Evolutionary conservation across 495 filamentous ascomycete genomes (phyloP), one percentile per base, ranked within the genome.

Genomic region (Penicillium manginii): DNA sequence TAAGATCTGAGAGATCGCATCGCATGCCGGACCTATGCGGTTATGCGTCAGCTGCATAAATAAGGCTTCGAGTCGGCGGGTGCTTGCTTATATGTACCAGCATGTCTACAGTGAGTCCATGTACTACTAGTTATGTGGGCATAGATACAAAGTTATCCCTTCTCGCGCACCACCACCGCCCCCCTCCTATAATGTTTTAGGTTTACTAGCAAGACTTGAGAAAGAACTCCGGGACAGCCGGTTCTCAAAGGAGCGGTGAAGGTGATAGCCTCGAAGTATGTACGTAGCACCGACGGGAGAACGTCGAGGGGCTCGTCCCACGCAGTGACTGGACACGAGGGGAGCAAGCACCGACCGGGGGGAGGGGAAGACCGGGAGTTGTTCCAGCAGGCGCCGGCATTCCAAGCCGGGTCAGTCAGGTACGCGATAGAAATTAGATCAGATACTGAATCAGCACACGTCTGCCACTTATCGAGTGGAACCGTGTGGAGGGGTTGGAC

Each of bases 161-260:
- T 17, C 15, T 6, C 22, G 22, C 15, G 10, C 45, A 22, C 26
- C 15, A 37, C 14, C 14, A 37, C 21, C 45, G 18, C 19, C 31
- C 29, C 39, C 29, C 26, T 29, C 12, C 26, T 42, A 31, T 23
- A 53, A 21, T 2, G 18, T 17, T n/a, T 21, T 15, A 33, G 23
- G 21, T 42, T 26, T 12, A 14, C 18, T 37, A 23, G 19, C 21
- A 26, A 49, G 17, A 12, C 43, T 55, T 10, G 53, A 55, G 39
- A 22, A 48, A 55, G 42, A 39, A 47, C 40, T 55, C 10, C 33
- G 53, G 42, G 42, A 22, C 33, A 32, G 15, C 35, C 31, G n/a
- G 48, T 21, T 32, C 21, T 39, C 18, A 39, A 61, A 68, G 56
- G 52, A 61, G 66, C 66, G 66, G 66, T 69, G 65, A 67, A 56